Evolutionary conservation across 345 rosid species (phyloP).

Genomic region (Isatis tinctoria): DNA sequence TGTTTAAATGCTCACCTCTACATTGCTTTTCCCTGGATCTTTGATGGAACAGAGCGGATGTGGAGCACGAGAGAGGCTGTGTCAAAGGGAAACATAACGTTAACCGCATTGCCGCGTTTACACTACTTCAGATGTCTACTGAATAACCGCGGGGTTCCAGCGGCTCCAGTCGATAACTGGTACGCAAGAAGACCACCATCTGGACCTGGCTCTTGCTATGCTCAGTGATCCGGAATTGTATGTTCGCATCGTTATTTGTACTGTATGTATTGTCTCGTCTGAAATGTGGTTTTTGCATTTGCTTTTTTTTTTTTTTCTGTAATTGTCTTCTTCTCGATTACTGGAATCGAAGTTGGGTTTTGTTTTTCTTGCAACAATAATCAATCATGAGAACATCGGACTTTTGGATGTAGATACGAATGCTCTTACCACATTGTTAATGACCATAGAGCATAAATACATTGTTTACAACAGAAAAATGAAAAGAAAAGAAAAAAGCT

Average conservation of each 20-base stretch:
- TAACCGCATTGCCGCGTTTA: constrained; percentile 60
- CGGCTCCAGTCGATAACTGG: constrained; percentile 66
- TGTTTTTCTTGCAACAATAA: neutral
- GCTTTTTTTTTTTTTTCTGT: neutral
- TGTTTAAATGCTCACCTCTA: neutral
- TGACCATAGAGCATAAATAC: neutral
- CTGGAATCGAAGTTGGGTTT: neutral
- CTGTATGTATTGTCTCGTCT: constrained; percentile 9
- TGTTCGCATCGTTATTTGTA: neutral
- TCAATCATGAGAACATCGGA: constrained; percentile 8
- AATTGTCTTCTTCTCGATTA: neutral
- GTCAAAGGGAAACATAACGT: constrained; percentile 42
- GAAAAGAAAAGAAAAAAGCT: too few species aligned
- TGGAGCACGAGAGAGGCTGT: constrained; percentile 71
- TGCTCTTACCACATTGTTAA: neutral
- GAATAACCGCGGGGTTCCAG: constrained; percentile 73
- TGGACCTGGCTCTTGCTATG: constrained; percentile 83
- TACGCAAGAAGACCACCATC: constrained; percentile 60
- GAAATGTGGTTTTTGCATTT: neutral
- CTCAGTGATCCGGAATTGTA: constrained; percentile 41
- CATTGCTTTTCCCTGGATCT: neutral
- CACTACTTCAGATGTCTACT: constrained; percentile 88
- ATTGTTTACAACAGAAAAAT: neutral
- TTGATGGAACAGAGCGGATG: constrained; percentile 54
- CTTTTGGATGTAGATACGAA: neutral